Percentiles rank a stretch among this genome's conserved stretches.
phyloP scores from a whole-genome alignment of 306 rosid species.

The Castanopsis chinensis region DNA sequence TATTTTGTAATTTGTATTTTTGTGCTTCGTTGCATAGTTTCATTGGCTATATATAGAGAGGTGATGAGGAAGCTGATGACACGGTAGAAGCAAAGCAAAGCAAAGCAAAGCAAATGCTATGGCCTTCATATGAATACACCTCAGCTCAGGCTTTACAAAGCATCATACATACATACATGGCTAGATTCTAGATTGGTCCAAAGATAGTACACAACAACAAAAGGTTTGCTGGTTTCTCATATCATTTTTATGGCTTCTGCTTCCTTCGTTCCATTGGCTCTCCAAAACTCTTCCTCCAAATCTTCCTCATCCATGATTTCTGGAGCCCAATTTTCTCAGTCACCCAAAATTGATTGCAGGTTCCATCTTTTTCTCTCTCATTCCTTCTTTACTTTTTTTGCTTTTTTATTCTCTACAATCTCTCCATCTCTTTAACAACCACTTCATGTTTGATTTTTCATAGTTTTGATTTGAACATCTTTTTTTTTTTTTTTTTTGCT shows the following conservation, averaged over 20 bases:
- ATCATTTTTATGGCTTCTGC: background rate
- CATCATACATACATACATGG: background rate
- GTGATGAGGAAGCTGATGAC: background rate
- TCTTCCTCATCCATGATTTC: background rate
- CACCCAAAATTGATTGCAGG: constrained; percentile 2
- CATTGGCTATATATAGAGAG: background rate
- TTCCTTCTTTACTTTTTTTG: background rate
- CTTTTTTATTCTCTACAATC: too few species aligned
- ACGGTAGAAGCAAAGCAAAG: background rate
- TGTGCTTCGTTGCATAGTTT: background rate
- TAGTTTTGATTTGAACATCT: background rate
- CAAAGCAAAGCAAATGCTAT: too few species aligned
- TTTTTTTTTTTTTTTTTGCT: background rate
- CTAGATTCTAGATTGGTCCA: background rate
- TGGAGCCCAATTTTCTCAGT: background rate
- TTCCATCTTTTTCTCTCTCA: background rate
- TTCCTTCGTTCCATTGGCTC: background rate
- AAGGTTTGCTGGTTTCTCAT: too few species aligned
- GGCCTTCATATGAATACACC: background rate
- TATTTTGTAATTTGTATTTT: background rate
- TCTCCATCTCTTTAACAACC: too few species aligned
- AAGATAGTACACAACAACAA: background rate
- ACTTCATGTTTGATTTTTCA: background rate
- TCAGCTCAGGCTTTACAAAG: background rate
- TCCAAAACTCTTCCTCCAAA: background rate